Conservation (phyloP, 768 basidiomycete species). For the Holtermannia corniformis region DNA sequence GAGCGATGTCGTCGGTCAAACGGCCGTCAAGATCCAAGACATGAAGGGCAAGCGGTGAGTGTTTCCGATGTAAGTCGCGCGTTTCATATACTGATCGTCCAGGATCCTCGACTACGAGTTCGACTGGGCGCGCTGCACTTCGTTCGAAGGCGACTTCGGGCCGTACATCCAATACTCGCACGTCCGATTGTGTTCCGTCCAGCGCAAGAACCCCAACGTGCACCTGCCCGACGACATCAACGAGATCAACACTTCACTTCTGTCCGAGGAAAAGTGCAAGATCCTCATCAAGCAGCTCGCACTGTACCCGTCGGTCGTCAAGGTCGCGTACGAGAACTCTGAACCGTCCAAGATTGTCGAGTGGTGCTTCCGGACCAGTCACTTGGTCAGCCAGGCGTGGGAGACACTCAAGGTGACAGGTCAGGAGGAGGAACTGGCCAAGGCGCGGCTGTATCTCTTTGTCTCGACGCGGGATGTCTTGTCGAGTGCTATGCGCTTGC, state of each 20-base stretch:
- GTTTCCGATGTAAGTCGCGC: constrained; percentile 6
- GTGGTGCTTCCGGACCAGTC: constrained; percentile 74
- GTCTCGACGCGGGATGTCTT: constrained; percentile 83
- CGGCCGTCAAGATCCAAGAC: constrained; percentile 95
- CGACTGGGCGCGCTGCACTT: constrained; percentile 86
- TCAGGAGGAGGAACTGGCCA: constrained; percentile 63
- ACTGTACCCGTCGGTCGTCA: constrained; percentile 83
- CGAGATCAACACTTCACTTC: constrained; percentile 59
- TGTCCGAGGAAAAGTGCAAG: constrained; percentile 65
- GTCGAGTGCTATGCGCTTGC: constrained; percentile 68
- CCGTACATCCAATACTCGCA: constrained; percentile 96
- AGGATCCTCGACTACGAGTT: constrained; percentile 96
- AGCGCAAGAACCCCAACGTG: constrained; percentile 81
- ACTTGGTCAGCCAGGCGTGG: constrained; percentile 87
- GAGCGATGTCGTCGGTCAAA: constrained; percentile 76
- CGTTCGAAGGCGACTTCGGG: constrained; percentile 73
- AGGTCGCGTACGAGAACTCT: constrained; percentile 68
- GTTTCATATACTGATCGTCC: neutral
- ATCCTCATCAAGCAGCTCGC: constrained; percentile 81
- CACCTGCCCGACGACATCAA: constrained; percentile 49
- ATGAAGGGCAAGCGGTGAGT: constrained; percentile 83
- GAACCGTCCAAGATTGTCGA: constrained; percentile 89
- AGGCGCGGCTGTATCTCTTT: constrained; percentile 81
- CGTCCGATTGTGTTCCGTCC: constrained; percentile 80
- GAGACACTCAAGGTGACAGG: constrained; percentile 79